Evolutionary conservation across 495 filamentous ascomycete species (phyloP).

Genomic region (Penicillium desertorum): DNA sequence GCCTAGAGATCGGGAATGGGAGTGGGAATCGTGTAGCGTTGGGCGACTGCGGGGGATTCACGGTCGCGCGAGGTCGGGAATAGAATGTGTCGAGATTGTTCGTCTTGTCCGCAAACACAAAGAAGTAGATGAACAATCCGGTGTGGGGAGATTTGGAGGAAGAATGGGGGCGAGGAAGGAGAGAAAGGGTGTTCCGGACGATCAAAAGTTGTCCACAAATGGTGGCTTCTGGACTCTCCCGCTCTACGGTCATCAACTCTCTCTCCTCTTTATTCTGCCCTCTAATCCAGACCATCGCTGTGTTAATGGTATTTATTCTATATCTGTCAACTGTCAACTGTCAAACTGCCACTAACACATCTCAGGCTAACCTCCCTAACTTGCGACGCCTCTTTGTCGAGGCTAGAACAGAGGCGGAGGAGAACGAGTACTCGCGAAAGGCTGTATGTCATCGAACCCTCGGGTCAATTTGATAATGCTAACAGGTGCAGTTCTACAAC

Average conservation of each 20-base stretch:
- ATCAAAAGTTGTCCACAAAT: constrained; percentile 47
- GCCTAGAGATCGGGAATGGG: constrained; percentile 29
- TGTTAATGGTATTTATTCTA: constrained; percentile 19
- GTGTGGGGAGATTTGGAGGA: constrained; percentile 11
- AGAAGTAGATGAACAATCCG: constrained; percentile 6
- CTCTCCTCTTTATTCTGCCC: constrained; percentile 21
- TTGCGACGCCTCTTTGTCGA: constrained; percentile 95
- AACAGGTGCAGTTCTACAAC: constrained; percentile 80
- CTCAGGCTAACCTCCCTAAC: constrained; percentile 85
- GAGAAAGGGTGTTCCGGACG: constrained; percentile 32
- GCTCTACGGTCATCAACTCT: constrained; percentile 5
- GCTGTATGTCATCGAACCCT: constrained; percentile 56
- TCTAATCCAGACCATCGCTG: constrained; percentile 2
- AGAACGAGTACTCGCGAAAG: constrained; percentile 88
- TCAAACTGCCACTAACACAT: constrained; percentile 10
- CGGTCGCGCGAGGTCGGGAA: constrained; percentile 32
- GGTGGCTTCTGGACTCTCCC: constrained; percentile 33
- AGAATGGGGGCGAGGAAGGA: constrained; percentile 17
- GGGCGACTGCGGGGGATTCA: constrained; percentile 46
- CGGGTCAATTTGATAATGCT: background rate
- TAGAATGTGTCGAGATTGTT: constrained; percentile 15
- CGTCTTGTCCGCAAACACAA: constrained; percentile 15
- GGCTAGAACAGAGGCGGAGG: constrained; percentile 88
- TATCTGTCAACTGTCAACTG: background rate
- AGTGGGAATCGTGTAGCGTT: constrained; percentile 25